phyloP scores from a whole-genome alignment of 768 basidiomycete species.

The Kondoa subrosea region DNA sequence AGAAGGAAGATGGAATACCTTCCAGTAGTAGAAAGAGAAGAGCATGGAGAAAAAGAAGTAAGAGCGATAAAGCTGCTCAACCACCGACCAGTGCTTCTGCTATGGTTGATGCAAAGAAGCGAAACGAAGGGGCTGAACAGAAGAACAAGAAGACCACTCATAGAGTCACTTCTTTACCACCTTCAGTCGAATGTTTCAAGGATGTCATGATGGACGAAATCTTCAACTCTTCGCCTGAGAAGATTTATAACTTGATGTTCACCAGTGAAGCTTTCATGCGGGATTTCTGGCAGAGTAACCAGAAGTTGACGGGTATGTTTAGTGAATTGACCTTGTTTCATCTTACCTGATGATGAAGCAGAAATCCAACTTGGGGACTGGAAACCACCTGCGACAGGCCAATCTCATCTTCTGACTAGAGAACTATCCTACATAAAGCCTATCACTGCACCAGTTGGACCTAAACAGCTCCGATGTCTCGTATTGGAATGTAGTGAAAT shows the following conservation, averaged over 20 bases:
- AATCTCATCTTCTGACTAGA: slow-evolving; percentile 53
- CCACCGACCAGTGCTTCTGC: neutral
- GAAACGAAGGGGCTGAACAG: neutral
- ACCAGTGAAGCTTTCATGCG: slow-evolving; percentile 52
- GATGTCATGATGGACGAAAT: slow-evolving; percentile 50
- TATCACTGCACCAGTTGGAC: slow-evolving; percentile 67
- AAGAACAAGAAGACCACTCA: neutral
- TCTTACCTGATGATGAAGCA: slow-evolving; percentile 29
- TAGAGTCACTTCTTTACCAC: neutral
- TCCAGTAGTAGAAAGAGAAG: neutral
- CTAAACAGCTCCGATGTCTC: slow-evolving; percentile 89
- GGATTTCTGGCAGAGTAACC: slow-evolving; percentile 74
- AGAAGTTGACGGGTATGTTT: slow-evolving; percentile 64
- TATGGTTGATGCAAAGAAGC: neutral
- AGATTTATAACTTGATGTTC: slow-evolving; percentile 90
- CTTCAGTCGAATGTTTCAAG: slow-evolving; percentile 10
- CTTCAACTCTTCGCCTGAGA: slow-evolving; percentile 79
- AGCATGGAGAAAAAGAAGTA: slow-evolving; percentile 1
- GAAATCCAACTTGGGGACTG: slow-evolving; percentile 94
- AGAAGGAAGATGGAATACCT: neutral
- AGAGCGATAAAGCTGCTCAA: neutral
- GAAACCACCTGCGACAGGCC: slow-evolving; percentile 47
- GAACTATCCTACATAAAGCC: slow-evolving; percentile 97
- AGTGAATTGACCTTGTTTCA: neutral
- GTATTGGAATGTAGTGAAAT: slow-evolving; percentile 67